Conservation (phyloP, 2,329 filamentous ascomycete genomes). For the Colletotrichum destructivum region DNA sequence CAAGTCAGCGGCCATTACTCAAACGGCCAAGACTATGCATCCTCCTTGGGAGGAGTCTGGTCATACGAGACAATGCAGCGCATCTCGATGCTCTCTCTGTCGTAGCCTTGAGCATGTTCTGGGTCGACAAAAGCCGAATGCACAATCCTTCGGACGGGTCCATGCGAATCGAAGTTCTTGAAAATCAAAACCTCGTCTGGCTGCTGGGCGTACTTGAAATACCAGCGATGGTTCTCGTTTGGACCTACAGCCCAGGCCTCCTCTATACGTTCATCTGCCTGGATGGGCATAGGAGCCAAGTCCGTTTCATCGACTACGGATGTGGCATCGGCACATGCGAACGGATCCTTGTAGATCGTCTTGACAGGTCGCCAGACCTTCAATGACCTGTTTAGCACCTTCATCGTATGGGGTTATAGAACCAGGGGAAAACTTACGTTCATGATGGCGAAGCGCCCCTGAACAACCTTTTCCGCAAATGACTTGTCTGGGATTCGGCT, state of each 20-base stretch:
- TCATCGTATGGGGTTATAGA: neutral
- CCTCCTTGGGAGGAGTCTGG: neutral
- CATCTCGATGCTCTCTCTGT: conserved; percentile 90
- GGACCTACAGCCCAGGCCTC: conserved; percentile 57
- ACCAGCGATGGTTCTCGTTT: conserved; percentile 61
- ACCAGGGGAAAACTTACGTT: conserved; percentile 40
- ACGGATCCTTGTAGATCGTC: conserved; percentile 59
- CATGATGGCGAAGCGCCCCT: conserved; percentile 26
- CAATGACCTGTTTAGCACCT: neutral
- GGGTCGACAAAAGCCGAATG: conserved; percentile 87
- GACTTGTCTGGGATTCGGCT: neutral
- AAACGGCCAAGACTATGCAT: neutral
- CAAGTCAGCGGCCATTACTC: neutral
- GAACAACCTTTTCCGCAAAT: conserved; percentile 3
- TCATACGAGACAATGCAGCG: conserved; percentile 6
- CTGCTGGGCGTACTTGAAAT: conserved; percentile 65
- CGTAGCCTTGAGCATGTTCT: conserved; percentile 76
- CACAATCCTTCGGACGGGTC: conserved; percentile 71
- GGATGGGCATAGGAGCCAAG: conserved; percentile 53
- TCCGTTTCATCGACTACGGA: conserved; percentile 54
- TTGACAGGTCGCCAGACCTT: conserved; percentile 62
- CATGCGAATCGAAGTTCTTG: conserved; percentile 73
- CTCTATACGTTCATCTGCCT: conserved; percentile 48
- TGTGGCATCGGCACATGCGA: conserved; percentile 56
- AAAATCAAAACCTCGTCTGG: conserved; percentile 71